A percentile compares a stretch with the other conserved stretches of the same genome.
Evolutionary conservation across 768 basidiomycete genomes (phyloP).

Genomic region (Tephrocybe sp.): DNA sequence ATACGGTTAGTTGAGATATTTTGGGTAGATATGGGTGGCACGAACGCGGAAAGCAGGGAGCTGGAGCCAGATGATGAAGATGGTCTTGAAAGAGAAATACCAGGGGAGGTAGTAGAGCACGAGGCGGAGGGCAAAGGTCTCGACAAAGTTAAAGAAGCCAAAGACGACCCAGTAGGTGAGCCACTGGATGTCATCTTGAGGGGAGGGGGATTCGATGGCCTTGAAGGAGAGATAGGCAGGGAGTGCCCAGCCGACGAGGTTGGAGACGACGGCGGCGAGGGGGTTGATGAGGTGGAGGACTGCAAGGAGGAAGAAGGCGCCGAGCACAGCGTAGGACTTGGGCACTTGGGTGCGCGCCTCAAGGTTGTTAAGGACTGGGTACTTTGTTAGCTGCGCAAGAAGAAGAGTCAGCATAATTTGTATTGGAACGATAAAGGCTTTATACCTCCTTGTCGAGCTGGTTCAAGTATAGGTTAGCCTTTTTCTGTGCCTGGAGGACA

Average conservation of each 20-base stretch:
- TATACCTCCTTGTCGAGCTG: constrained; percentile 96
- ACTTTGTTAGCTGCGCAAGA: constrained; percentile 73
- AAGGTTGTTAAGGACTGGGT: constrained; percentile 78
- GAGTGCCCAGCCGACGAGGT: constrained; percentile 91
- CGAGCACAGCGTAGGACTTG: constrained; percentile 87
- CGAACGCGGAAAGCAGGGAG: constrained; percentile 81
- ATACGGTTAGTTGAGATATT: constrained; percentile 13
- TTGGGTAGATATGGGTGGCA: constrained; percentile 23
- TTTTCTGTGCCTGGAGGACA: constrained; percentile 80
- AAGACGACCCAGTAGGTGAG: constrained; percentile 98
- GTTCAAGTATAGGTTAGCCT: constrained; percentile 75
- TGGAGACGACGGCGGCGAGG: constrained; percentile 89
- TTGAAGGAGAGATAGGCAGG: constrained; percentile 96
- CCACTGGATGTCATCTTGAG: constrained; percentile 92
- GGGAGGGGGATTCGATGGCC: constrained; percentile 85
- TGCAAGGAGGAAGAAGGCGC: constrained; percentile 62
- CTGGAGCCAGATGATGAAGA: constrained; percentile 92
- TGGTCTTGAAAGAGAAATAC: constrained; percentile 92
- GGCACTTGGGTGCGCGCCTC: constrained; percentile 92
- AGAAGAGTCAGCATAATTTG: constrained; percentile 12
- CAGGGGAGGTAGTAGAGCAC: constrained; percentile 93
- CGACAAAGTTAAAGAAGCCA: constrained; percentile 90
- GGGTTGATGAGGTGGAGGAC: constrained; percentile 86
- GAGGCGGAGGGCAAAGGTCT: constrained; percentile 78
- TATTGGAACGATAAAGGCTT: background rate